Base-by-base conservation (phyloP, 495 filamentous ascomycete species). In the Penicilliopsis zonata region DNA sequence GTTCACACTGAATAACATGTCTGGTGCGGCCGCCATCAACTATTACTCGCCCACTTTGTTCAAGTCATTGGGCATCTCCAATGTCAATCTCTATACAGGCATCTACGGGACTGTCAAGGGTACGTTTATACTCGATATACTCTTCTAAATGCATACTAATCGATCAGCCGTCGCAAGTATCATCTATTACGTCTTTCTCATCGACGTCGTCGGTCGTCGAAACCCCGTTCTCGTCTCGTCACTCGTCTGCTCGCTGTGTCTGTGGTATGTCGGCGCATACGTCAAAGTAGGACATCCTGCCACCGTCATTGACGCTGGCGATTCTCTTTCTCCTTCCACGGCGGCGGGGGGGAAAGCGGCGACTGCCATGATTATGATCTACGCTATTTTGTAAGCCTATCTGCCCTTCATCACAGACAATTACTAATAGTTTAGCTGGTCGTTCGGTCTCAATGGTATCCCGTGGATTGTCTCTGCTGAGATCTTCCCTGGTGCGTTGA, bases 171-270 rank as follows among this genome's bases (percentile, higher is more conserved):
- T 52, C 4, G 43, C 66, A 31, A 76, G 72, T 9, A 51, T 53
- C 19, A 31, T 66, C 18, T 79, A 72, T 57, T 56, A 78, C 9
- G 37, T 73, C 31, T 77, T 76, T 46, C 63, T 72, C 33, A 71
- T 70, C 25, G 77, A 83, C 44, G 63, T 63, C 1, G 53, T 78
- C 1, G 78, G 78, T 4, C 65, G 78, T 8, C 63, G 71, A 3
- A 59, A 67, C 10, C 71, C 70, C 23, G 64, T 83, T 14, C 58
- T 82, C 35, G 73, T 69, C 56, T 80, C 77, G 2, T 71, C 67
- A 4, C 63, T 81, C 31, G 76, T 65, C 5, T 73, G 74, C 50
- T 65, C 61, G 5, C 49, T 72, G 14, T 65, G 63, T 39, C 79
- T 80, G 64, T 74, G 74, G 47, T 78, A 82, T 44, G 73, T 82